Base-by-base conservation (phyloP, 2,329 filamentous ascomycete genomes). In the Alternaria conjuncta region DNA sequence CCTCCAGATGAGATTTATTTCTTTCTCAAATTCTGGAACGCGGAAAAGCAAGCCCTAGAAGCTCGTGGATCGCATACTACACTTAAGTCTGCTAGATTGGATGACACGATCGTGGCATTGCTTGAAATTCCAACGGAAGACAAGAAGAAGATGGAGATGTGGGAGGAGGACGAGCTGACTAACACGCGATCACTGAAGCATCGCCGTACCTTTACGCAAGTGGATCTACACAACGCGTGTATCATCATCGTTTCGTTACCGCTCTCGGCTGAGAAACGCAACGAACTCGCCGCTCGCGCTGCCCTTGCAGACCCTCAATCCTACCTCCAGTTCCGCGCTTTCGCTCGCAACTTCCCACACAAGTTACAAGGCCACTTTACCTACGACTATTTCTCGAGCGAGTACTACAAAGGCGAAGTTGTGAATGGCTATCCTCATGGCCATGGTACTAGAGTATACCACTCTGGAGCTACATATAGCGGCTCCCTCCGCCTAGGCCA, bases 371-470 rank as follows among this genome's bases (percentile, higher is more conserved):
- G 84, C 13, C 79, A 77, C 55, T 84, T 84, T 67, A 87, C 83
- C 3, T 77, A 85, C 58, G 84, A 86, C 65, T 84, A 85, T 56
- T 87, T 88, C 67, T 86, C 84, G 7, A 82, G 82, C 3, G 84
- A 88, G 55, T 87, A 84, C 75, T 89, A 87, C 78, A 83, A 82
- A 54, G 87, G 87, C 56, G 80, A 83, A 41, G 67, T 79, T 6
- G 81, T 86, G 57, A 78, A 82, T 15, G 84, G 77, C 6, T 75
- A 77, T 23, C 81, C 82, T 55, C 87, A 89, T 70, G 88, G 88
- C 51, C 78, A 82, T 21, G 86, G 87, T 55, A 85, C 82, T 25
- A 82, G 84, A 66, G 85, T 88, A 67, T 82, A 85, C 65, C 81
- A 85, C 65, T 83, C 82, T 25, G 87, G 86, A 50, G 84, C 87